Conservation (phyloP, 805 yeast genomes). For the Yamadazyma tumulicola region DNA sequence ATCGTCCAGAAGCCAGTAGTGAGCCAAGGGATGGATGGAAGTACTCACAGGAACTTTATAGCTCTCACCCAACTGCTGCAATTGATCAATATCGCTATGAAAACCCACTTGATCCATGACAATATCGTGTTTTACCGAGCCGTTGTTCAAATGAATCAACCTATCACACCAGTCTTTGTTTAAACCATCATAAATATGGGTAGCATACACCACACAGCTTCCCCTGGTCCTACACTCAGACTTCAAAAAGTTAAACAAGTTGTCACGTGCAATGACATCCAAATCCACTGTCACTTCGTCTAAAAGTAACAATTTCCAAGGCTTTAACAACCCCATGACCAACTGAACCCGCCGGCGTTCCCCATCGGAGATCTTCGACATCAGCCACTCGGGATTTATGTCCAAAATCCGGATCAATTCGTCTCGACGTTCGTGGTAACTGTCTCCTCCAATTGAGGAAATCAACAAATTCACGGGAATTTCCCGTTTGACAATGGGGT, state of each 20-base stretch:
- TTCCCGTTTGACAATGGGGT: conserved; percentile 85
- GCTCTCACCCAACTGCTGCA: conserved; percentile 11
- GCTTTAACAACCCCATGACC: conserved; percentile 87
- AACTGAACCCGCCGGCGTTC: conserved; percentile 92
- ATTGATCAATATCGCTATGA: conserved; percentile 4
- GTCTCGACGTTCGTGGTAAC: conserved; percentile 71
- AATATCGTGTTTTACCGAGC: conserved; percentile 45
- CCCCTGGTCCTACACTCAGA: conserved; percentile 67
- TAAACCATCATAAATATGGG: conserved; percentile 95
- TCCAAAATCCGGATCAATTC: conserved; percentile 73
- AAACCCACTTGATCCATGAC: conserved; percentile 26
- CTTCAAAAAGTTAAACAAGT: conserved; percentile 65
- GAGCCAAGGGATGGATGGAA: conserved; percentile 70
- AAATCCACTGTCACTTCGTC: conserved; percentile 97
- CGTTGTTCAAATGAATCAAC: conserved; percentile 72
- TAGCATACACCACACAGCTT: conserved; percentile 85
- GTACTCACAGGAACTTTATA: conserved; percentile 42
- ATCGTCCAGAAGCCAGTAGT: conserved; percentile 61
- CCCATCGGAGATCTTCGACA: conserved; percentile 91
- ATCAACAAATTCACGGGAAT: conserved; percentile 80
- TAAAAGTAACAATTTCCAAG: conserved; percentile 82
- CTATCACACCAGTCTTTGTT: conserved; percentile 82
- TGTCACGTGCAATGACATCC: conserved; percentile 84
- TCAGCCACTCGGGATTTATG: conserved; percentile 84
- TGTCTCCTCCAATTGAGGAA: conserved; percentile 70